Conservation (phyloP, 2,329 filamentous ascomycete genomes). For the Nannizzia gypsea region DNA sequence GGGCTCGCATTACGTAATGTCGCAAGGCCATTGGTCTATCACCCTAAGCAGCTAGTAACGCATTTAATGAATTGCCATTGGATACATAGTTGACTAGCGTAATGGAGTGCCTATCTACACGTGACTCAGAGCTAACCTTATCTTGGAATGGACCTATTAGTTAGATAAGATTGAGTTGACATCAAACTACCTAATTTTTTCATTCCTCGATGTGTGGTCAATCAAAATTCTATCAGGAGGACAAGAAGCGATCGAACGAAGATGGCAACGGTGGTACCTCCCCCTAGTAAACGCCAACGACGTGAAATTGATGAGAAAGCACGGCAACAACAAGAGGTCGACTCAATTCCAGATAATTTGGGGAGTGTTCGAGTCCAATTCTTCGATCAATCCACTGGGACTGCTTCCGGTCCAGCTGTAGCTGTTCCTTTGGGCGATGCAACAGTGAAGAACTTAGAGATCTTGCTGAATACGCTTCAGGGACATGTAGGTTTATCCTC, state of each 20-base stretch:
- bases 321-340: constrained; percentile 62
- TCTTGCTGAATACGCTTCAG: constrained; percentile 73
- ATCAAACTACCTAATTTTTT: background rate
- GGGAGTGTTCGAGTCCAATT: constrained; percentile 81
- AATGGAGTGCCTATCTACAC: too few species aligned
- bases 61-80: too few species aligned
- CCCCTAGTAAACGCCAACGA: constrained; percentile 77
- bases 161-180: background rate
- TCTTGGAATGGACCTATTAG: too few species aligned
- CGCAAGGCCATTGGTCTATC: too few species aligned
- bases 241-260: constrained; percentile 4
- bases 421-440: constrained; percentile 74
- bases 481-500: constrained; percentile 47
- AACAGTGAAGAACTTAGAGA: constrained; percentile 76
- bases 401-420: constrained; percentile 58
- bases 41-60: background rate
- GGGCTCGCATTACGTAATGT: background rate
- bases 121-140: too few species aligned
- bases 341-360: constrained; percentile 51
- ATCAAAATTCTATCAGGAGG: background rate
- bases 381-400: constrained; percentile 62
- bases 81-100: too few species aligned
- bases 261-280: constrained; percentile 79
- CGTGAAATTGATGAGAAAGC: constrained; percentile 61
- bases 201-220: background rate